These are phyloP conservation scores for Clarireedia homoeocarpa DNA, from an alignment of 2,329 filamentous ascomycete genomes.

Conservation along the genomic window DNA sequence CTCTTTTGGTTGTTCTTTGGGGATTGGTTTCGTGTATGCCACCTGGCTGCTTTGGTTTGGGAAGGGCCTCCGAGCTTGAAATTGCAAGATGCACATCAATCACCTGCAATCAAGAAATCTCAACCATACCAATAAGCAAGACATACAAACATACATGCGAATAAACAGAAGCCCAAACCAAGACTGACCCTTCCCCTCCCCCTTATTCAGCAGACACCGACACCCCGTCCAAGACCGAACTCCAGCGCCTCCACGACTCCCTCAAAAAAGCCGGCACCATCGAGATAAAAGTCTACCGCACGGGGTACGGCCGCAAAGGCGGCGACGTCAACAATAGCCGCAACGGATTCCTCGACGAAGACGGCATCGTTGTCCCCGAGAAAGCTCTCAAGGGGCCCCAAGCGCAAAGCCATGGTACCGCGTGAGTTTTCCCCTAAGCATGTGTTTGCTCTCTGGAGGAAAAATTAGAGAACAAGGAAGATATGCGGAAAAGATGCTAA, in stretches of 20 bases:
- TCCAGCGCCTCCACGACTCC: neutral
- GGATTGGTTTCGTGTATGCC: neutral
- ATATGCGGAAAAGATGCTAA: neutral
- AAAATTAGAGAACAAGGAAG: neutral
- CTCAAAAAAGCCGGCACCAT: slow-evolving; percentile 10
- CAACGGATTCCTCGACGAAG: neutral
- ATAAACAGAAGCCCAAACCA: too few relatives aligned
- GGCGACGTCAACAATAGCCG: neutral
- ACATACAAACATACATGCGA: too few relatives aligned
- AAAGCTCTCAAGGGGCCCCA: slow-evolving; percentile 15
- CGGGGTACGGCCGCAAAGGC: slow-evolving; percentile 9
- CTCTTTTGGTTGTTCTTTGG: neutral
- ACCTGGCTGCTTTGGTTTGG: too few relatives aligned
- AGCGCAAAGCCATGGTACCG: slow-evolving; percentile 14
- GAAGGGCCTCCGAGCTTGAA: too few relatives aligned
- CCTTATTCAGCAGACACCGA: neutral
- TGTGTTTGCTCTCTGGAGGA: too few relatives aligned
- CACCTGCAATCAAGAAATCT: too few relatives aligned
- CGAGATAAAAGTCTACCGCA: slow-evolving; percentile 12
- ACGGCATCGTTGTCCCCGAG: slow-evolving; percentile 10
- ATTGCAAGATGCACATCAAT: too few relatives aligned
- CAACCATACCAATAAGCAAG: too few relatives aligned
- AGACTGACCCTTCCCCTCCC: neutral
- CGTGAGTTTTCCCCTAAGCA: slow-evolving; percentile 7
- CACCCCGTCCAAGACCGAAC: neutral